Evolutionary conservation across 106 monocot species (phyloP), one percentile per base, ranked within the genome.

Genomic region (Narthecium ossifragum): DNA sequence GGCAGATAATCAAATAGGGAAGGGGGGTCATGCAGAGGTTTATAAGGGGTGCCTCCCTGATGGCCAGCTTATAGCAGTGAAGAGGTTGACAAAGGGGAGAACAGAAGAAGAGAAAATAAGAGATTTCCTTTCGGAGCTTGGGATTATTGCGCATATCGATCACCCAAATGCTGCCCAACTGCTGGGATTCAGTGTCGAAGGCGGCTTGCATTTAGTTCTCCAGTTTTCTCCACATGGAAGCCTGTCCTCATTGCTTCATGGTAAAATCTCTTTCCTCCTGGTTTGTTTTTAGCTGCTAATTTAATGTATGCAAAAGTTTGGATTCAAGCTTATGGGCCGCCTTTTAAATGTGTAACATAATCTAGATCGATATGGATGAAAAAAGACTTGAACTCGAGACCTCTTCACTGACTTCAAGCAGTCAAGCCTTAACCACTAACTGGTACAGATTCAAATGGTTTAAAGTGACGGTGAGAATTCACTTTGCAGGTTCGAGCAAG

Each of bases 1-100:
- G 49, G 46, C 67, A 98, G 96, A 81, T 39, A 84, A 68, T n/a
- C 51, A 90, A 61, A 80, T 98, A 36, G 96, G 96, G n/a, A 91
- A 87, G 37, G 96, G 96, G 47, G 96, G 96, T 6, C 90, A 98
- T 70, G 96, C 96, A 15, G 78, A 87, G 60, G 96, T 98, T 8
- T 98, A 90, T 59, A 78, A 75, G 48, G 96, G 96, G 9, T 53
- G 66, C 22, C 71, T 91, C 43, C 56, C 67, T 9, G 81, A 90
- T 41, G 90, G 87, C 5, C 84, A 84, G 46, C 57, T 98, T 10
- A 84, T 98, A 11, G 96, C 96, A 4, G 87, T 98, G 65, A 98
- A 98, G 70, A 86, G 64, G 57, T 36, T 91, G 66, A 91, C 69
- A 52, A 98, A 78, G 56, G 76, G 64, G 10, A 66, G 74, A 15